Percentiles rank a stretch among this genome's conserved stretches.
Evolutionary conservation across 768 basidiomycete genomes (phyloP).

Genomic region (Tulasnella sp.): DNA sequence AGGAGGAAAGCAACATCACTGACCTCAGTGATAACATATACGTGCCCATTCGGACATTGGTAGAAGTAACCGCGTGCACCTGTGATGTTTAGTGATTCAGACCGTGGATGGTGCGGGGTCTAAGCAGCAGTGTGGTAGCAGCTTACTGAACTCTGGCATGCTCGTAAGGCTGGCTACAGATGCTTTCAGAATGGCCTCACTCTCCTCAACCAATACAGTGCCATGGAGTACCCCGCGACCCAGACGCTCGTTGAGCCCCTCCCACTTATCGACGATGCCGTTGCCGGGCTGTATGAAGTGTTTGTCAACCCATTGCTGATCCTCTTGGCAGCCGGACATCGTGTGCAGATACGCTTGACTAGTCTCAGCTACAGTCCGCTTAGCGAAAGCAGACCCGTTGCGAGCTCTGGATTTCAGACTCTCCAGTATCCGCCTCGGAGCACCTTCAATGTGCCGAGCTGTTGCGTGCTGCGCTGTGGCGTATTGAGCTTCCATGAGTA

Average conservation of each 20-base stretch:
- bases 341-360: conserved; percentile 20
- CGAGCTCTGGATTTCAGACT: background rate
- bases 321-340: conserved; percentile 17
- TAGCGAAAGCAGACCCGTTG: background rate
- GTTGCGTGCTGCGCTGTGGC: conserved; percentile 33
- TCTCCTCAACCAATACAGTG: conserved; percentile 43
- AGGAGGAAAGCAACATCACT: background rate
- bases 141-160: background rate
- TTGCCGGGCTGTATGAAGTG: conserved; percentile 33
- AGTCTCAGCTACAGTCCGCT: background rate
- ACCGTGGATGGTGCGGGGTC: background rate
- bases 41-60: conserved; percentile 20
- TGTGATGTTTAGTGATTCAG: background rate
- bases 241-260: conserved; percentile 32
- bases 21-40: conserved; percentile 19
- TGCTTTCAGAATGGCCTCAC: conserved; percentile 38
- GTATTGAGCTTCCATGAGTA: conserved; percentile 36
- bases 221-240: conserved; percentile 37
- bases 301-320: conserved; percentile 32
- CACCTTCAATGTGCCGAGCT: conserved; percentile 21
- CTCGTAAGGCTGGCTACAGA: conserved; percentile 21
- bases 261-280: conserved; percentile 39
- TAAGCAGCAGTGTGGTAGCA: background rate
- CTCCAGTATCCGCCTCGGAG: background rate
- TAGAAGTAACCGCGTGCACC: conserved; percentile 10